Conservation (phyloP, 257 asterid genomes). For the Mitragyna speciosa region DNA sequence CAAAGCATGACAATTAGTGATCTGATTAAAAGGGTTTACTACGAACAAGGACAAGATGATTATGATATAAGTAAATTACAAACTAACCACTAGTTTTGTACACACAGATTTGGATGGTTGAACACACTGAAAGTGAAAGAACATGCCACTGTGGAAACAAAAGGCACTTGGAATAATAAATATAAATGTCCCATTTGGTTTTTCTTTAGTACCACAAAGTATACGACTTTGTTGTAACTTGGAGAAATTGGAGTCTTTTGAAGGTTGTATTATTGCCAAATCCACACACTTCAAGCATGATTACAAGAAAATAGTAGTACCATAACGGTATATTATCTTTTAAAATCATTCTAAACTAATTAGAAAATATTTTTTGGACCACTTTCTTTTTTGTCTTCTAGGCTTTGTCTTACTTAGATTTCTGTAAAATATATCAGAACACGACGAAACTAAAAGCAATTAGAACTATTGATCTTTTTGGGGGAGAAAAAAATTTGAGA, state of each 20-base stretch:
- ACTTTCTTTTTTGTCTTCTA: no score
- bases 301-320: background rate
- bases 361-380: background rate
- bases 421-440: no score
- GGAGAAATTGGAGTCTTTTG: background rate
- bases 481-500: background rate
- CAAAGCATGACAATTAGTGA: background rate
- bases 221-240: background rate
- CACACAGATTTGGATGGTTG: background rate
- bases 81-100: background rate
- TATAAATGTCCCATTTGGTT: background rate
- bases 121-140: background rate
- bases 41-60: background rate
- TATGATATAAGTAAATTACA: background rate
- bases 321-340: background rate
- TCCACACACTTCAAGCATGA: background rate
- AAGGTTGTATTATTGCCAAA: background rate
- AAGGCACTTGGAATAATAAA: background rate
- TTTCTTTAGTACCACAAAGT: background rate
- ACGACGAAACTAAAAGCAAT: no score
- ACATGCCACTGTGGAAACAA: background rate
- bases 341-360: no score
- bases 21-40: background rate
- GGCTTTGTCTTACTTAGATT: no score
- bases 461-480: no score